Conservation (phyloP, 2,329 filamentous ascomycete species). For the Fusarium tjaetaba region DNA sequence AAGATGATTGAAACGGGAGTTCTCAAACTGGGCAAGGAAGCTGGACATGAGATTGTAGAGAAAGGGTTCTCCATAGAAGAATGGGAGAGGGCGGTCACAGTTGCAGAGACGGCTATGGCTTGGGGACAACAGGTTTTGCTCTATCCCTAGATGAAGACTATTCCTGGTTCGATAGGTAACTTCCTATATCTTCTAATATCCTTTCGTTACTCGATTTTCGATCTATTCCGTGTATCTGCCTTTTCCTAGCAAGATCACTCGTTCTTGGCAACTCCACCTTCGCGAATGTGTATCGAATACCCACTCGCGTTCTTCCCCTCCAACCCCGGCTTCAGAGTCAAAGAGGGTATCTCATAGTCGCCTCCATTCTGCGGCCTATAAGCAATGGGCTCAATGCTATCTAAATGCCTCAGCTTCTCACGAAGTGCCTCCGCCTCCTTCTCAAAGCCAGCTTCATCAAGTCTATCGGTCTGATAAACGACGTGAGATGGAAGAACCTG, state of each 20-base stretch:
- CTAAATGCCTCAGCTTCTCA: constrained; percentile 1
- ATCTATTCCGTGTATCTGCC: too few relatives aligned
- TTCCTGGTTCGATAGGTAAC: background rate
- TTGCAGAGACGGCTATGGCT: constrained; percentile 5
- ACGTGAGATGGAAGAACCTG: constrained; percentile 17
- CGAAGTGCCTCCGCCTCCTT: background rate
- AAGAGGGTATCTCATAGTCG: constrained; percentile 24
- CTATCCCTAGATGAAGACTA: background rate
- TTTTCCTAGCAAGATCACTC: background rate
- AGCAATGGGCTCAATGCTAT: background rate
- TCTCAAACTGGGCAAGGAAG: constrained; percentile 19
- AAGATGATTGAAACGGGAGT: constrained; percentile 27
- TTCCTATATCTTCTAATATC: background rate
- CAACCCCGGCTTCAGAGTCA: background rate
- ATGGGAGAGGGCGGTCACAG: constrained; percentile 17
- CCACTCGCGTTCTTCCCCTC: background rate
- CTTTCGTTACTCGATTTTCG: background rate
- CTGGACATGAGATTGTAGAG: constrained; percentile 24
- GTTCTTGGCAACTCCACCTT: background rate
- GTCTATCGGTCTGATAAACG: constrained; percentile 5
- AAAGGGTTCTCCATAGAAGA: constrained; percentile 7
- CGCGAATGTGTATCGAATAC: background rate
- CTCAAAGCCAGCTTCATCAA: background rate
- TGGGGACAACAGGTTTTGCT: constrained; percentile 34
- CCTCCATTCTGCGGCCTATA: constrained; percentile 17